Percentiles rank a stretch among this genome's conserved stretches.
Conservation (phyloP, 2,329 filamentous ascomycete species). For the Teratosphaeria gauchensis region DNA sequence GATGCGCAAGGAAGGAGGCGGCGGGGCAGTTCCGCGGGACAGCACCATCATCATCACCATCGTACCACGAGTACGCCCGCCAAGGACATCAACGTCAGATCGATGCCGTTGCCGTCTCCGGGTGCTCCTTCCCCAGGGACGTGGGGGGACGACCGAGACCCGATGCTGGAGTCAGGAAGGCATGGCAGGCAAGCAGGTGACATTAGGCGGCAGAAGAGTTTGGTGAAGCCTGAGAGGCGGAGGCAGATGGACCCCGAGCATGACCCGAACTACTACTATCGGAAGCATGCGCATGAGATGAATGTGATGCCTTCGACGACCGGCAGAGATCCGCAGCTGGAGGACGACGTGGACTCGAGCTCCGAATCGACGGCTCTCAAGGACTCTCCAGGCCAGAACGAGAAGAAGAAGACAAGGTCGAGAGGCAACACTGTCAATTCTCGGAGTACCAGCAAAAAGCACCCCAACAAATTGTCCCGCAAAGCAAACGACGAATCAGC, state of each 20-base stretch:
- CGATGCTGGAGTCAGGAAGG: conserved; percentile 36
- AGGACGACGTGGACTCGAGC: conserved; percentile 47
- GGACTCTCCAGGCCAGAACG: conserved; percentile 27
- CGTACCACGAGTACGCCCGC: background rate
- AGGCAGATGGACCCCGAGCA: conserved; percentile 62
- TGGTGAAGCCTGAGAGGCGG: conserved; percentile 81
- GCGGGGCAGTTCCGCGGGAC: conserved; percentile 13
- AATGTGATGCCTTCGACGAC: conserved; percentile 80
- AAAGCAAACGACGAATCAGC: conserved; percentile 56
- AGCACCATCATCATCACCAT: background rate
- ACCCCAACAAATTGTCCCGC: conserved; percentile 36
- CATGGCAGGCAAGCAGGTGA: conserved; percentile 37
- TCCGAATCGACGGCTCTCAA: conserved; percentile 45
- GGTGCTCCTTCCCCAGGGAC: conserved; percentile 35
- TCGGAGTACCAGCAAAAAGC: conserved; percentile 26
- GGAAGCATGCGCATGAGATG: conserved; percentile 91
- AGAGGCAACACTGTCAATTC: conserved; percentile 1
- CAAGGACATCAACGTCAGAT: conserved; percentile 30
- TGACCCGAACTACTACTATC: conserved; percentile 92
- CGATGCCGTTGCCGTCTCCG: conserved; percentile 33
- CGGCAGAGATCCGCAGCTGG: conserved; percentile 78
- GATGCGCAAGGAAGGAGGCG: conserved; percentile 5
- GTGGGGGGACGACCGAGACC: conserved; percentile 40
- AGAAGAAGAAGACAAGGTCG: conserved; percentile 13
- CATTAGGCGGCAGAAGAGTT: conserved; percentile 66